Evolutionary conservation across 208 protist genomes (phyloP).

Genomic region (Trypanosoma melophagium): DNA sequence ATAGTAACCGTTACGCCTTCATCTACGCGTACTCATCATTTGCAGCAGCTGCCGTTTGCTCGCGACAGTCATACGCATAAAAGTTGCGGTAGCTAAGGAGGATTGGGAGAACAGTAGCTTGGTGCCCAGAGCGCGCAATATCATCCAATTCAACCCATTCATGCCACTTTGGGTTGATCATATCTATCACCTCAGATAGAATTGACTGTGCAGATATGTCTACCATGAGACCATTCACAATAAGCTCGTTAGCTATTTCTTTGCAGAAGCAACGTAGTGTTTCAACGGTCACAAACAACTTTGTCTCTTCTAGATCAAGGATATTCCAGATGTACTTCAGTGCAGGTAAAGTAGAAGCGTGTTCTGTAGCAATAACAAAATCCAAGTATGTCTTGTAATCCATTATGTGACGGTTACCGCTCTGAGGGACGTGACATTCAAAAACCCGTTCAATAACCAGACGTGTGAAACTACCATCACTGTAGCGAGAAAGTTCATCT

Average conservation of each 20-base stretch:
- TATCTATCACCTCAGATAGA: constrained; percentile 87
- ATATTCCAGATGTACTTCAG: constrained; percentile 88
- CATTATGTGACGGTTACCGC: constrained; percentile 72
- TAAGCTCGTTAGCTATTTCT: constrained; percentile 76
- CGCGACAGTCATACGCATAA: constrained; percentile 88
- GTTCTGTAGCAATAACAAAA: constrained; percentile 91
- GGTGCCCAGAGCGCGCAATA: constrained; percentile 75
- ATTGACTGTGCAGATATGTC: constrained; percentile 83
- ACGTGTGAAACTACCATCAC: constrained; percentile 77
- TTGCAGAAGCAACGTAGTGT: constrained; percentile 85
- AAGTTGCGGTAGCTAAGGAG: constrained; percentile 86
- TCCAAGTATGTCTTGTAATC: constrained; percentile 92
- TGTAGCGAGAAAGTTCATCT: constrained; percentile 81
- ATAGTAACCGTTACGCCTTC: constrained; percentile 5
- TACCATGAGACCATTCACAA: constrained; percentile 68
- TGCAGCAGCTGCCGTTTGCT: constrained; percentile 77
- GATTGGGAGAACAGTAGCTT: constrained; percentile 81
- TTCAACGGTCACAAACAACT: constrained; percentile 55
- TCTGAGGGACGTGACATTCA: constrained; percentile 86
- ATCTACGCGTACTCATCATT: constrained; percentile 71
- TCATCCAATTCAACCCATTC: constrained; percentile 83
- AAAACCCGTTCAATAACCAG: constrained; percentile 85
- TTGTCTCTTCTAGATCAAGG: constrained; percentile 77
- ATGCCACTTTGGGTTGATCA: constrained; percentile 88
- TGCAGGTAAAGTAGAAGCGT: constrained; percentile 73